Evolutionary conservation across 805 yeast genomes (phyloP).

Genomic region (Zygosaccharomyces rouxii): DNA sequence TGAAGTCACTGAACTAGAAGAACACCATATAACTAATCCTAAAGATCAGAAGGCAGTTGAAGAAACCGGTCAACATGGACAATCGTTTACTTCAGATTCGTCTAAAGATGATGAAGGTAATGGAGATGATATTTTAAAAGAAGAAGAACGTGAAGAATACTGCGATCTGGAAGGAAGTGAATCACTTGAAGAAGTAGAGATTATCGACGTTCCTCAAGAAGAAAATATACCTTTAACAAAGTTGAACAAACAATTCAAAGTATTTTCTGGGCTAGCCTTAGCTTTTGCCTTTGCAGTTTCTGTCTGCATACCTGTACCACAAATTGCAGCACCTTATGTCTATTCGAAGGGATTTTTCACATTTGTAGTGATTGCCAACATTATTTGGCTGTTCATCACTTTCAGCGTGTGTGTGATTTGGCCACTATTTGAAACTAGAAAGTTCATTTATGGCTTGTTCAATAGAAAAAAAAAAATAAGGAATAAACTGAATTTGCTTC

Average conservation of each 20-base stretch:
- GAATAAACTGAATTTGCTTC: neutral
- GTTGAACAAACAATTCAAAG: slow-evolving; percentile 33
- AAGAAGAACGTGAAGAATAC: neutral
- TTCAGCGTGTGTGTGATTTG: slow-evolving; percentile 32
- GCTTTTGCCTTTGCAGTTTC: slow-evolving; percentile 26
- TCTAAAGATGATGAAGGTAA: slow-evolving; percentile 78
- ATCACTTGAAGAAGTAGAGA: slow-evolving; percentile 2
- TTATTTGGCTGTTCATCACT: slow-evolving; percentile 37
- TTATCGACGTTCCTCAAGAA: slow-evolving; percentile 24
- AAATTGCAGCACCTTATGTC: slow-evolving; percentile 35
- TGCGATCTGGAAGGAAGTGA: slow-evolving; percentile 3
- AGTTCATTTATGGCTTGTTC: neutral
- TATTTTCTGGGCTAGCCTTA: slow-evolving; percentile 27
- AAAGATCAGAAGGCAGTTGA: neutral
- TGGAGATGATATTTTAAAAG: slow-evolving; percentile 39
- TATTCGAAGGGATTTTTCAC: slow-evolving; percentile 35
- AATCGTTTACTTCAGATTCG: neutral
- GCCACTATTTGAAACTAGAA: slow-evolving; percentile 33
- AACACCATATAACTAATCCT: neutral
- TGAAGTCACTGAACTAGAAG: neutral
- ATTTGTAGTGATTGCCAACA: slow-evolving; percentile 32
- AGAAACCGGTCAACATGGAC: neutral
- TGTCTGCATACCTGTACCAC: slow-evolving; percentile 36
- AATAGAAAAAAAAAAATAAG: neutral
- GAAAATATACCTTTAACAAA: slow-evolving; percentile 27